phyloP scores from a whole-genome alignment of 768 basidiomycete species.

The Trametes coccinea region DNA sequence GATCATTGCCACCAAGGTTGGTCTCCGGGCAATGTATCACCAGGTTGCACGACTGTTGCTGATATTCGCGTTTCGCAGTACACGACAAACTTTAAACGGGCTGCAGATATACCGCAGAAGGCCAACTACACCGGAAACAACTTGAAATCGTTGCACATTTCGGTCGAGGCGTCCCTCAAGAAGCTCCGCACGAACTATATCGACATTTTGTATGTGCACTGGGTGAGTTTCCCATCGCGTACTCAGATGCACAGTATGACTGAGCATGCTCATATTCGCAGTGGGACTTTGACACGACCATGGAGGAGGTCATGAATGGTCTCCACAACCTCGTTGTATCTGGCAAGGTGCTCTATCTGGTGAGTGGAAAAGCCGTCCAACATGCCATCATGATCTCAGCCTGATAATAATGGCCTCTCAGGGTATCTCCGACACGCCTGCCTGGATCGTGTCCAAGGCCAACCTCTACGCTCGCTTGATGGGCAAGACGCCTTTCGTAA shows the following conservation, averaged over 20 bases:
- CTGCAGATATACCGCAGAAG: slow-evolving; percentile 24
- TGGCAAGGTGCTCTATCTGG: slow-evolving; percentile 47
- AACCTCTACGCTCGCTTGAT: slow-evolving; percentile 43
- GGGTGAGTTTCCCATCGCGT: slow-evolving; percentile 39
- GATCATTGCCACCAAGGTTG: slow-evolving; percentile 48
- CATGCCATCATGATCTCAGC: no score
- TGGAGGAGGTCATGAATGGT: slow-evolving; percentile 58
- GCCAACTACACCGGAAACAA: slow-evolving; percentile 40
- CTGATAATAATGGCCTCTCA: neutral
- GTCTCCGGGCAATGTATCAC: neutral
- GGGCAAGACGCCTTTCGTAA: slow-evolving; percentile 38
- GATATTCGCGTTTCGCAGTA: no score
- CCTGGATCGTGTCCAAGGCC: slow-evolving; percentile 39
- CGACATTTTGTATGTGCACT: slow-evolving; percentile 48
- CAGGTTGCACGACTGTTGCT: no score
- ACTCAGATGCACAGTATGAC: slow-evolving; percentile 36
- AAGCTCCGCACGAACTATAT: slow-evolving; percentile 46
- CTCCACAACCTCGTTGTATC: slow-evolving; percentile 51
- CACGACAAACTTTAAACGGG: slow-evolving; percentile 27
- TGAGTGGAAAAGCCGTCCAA: neutral
- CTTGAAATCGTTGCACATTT: slow-evolving; percentile 39
- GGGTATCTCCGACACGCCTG: slow-evolving; percentile 35
- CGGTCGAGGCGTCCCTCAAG: slow-evolving; percentile 37
- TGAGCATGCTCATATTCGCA: slow-evolving; percentile 39
- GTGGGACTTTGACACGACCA: slow-evolving; percentile 53